Conservation (phyloP, 2,329 filamentous ascomycete genomes). For the Colletotrichum costaricense region DNA sequence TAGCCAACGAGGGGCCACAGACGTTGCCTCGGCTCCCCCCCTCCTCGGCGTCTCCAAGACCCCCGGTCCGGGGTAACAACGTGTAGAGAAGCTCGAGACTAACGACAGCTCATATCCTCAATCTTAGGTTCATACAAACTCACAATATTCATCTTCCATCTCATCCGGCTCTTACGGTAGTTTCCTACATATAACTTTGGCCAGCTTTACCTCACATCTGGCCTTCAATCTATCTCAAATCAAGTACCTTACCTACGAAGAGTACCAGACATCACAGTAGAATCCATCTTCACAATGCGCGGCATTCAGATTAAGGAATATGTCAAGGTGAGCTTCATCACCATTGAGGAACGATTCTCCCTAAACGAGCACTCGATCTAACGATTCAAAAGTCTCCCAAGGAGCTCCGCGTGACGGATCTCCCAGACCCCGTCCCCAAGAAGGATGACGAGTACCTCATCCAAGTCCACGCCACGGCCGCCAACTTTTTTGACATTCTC, state of each 20-base stretch:
- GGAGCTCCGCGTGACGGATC: conserved; percentile 79
- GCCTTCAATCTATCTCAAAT: background rate
- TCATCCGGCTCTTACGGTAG: background rate
- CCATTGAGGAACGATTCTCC: background rate
- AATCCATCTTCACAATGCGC: conserved; percentile 67
- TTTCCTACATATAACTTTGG: background rate
- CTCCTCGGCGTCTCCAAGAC: conserved; percentile 17
- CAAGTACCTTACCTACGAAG: no score
- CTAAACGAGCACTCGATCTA: background rate
- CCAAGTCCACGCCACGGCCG: conserved; percentile 85
- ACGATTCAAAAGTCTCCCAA: conserved; percentile 70
- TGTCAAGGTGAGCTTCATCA: conserved; percentile 68
- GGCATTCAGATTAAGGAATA: conserved; percentile 81
- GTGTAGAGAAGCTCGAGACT: conserved; percentile 17
- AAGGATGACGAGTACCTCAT: conserved; percentile 85
- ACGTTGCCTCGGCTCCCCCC: conserved; percentile 29
- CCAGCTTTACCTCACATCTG: background rate
- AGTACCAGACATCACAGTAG: no score
- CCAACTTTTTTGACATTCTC: conserved; percentile 97
- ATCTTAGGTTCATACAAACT: background rate
- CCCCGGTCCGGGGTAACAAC: conserved; percentile 27
- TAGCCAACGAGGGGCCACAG: conserved; percentile 3
- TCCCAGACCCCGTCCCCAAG: conserved; percentile 79
- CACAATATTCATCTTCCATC: background rate
- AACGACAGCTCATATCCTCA: conserved; percentile 1